These are phyloP conservation scores for Candida argentea DNA, from an alignment of 805 yeast genomes.

Conservation along the genomic window DNA sequence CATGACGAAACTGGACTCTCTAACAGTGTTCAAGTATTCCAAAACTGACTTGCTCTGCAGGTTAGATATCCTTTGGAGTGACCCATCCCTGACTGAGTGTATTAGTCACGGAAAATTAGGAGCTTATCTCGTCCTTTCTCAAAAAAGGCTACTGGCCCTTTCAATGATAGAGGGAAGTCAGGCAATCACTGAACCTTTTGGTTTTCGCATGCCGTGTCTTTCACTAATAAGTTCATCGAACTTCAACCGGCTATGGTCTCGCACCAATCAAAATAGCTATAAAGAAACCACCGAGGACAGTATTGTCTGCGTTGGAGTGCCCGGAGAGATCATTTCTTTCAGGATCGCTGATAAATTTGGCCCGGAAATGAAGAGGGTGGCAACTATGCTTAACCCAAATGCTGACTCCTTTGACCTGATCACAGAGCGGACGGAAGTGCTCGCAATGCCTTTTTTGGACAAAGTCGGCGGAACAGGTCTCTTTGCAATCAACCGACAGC, in stretches of 20 bases:
- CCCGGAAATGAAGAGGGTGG: constrained; percentile 8
- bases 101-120: constrained; percentile 19
- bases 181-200: no score
- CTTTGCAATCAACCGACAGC: constrained; percentile 24
- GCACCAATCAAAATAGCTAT: no score
- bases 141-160: constrained; percentile 25
- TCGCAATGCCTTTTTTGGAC: constrained; percentile 23
- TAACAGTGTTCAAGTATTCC: constrained; percentile 16
- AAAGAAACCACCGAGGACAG: constrained; percentile 3
- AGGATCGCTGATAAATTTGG: constrained; percentile 7
- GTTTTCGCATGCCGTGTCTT: constrained; percentile 20
- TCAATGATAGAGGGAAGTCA: constrained; percentile 14
- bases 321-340: constrained; percentile 23
- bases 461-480: constrained; percentile 34
- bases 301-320: constrained; percentile 23
- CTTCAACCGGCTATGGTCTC: constrained; percentile 17
- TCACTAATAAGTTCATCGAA: constrained; percentile 21
- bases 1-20: constrained; percentile 26
- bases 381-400: constrained; percentile 6
- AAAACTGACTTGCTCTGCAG: constrained; percentile 1
- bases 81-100: constrained; percentile 23
- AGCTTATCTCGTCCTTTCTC: constrained; percentile 19
- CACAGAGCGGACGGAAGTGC: constrained; percentile 10
- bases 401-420: constrained; percentile 5
- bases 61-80: constrained; percentile 14